Base-by-base conservation (phyloP, 371 early-diverging fungal genomes). In the Syncephalastrum monosporum region DNA sequence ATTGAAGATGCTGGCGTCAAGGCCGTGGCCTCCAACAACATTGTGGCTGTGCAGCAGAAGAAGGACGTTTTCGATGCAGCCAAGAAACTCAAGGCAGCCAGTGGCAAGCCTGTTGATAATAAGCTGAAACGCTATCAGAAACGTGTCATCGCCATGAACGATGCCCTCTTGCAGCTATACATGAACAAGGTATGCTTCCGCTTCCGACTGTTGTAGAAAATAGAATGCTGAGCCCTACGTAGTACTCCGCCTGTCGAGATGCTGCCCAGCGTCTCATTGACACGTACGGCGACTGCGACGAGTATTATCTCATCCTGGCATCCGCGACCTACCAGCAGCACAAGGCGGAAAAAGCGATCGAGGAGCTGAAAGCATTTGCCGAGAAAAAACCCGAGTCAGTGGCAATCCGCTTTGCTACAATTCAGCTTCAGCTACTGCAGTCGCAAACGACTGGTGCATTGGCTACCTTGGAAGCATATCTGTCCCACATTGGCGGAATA, bases 1-100 rank as follows among this genome's bases (percentile, higher is more conserved):
- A 50, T 60, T 15, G 42, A 56, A 4, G 86, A 89, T 65, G 69
- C 70, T 6, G 74, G 78, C 19, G 76, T 84, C 10, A 74, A 80
- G 1, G 86, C 85, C 1, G 77, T 90, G 19, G 89, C 82, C 5
- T 79, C 85, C 53, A 90, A 90, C 72, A 91, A 91, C 61, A 57
- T 86, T 44, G 80, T 83, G 7, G 74, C 83, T 3, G 55, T 85
- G 15, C 75, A 82, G 41, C 77, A 82, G 56, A 71, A 77, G 47
- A 65, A 77, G 14, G 86, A 86, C 48, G 51, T 85, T 17, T 80
- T 79, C 49, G 86, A 89, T 58, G 82, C 82, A 14, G 67, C 75
- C 47, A 81, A 82, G 53, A 81, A 83, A 63, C 65, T 87, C 42
- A 80, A 82, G 58, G 55, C 73, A 4, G 84, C 88, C 3, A 74